phyloP scores from a whole-genome alignment of 2,329 filamentous ascomycete genomes.

The Colletotrichum spinosum region DNA sequence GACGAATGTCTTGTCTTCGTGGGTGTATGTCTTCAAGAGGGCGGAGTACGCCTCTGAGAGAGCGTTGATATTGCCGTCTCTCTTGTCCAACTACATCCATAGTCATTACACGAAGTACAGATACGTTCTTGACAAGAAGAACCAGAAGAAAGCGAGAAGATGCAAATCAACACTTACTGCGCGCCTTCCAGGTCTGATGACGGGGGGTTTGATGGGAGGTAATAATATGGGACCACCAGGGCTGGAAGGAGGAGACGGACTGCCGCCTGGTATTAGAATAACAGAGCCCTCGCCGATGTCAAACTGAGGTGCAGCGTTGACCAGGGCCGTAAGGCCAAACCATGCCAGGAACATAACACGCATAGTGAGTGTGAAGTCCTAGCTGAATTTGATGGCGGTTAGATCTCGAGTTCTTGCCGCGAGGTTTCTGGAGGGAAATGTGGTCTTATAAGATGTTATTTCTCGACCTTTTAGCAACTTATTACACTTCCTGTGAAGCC shows the following conservation, averaged over 20 bases:
- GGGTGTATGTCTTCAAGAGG: neutral
- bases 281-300: constrained; percentile 20
- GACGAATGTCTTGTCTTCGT: constrained; percentile 12
- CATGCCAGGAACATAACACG: neutral
- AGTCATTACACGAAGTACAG: neutral
- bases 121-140: neutral
- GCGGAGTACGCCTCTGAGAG: neutral
- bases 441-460: neutral
- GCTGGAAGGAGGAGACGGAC: neutral
- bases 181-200: constrained; percentile 14
- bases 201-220: neutral
- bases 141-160: no score
- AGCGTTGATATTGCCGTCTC: constrained; percentile 2
- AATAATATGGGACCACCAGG: neutral
- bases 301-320: constrained; percentile 22
- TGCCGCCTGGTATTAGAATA: constrained; percentile 10
- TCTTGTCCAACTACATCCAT: neutral
- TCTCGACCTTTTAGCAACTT: no score
- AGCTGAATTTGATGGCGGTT: no score
- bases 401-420: neutral
- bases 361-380: constrained; percentile 3
- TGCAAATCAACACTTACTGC: neutral
- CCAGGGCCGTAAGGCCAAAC: constrained; percentile 12
- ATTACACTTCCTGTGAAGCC: no score
- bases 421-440: no score